phyloP scores from a whole-genome alignment of 2,329 filamentous ascomycete genomes.

The Cordyceps fumosorosea region DNA sequence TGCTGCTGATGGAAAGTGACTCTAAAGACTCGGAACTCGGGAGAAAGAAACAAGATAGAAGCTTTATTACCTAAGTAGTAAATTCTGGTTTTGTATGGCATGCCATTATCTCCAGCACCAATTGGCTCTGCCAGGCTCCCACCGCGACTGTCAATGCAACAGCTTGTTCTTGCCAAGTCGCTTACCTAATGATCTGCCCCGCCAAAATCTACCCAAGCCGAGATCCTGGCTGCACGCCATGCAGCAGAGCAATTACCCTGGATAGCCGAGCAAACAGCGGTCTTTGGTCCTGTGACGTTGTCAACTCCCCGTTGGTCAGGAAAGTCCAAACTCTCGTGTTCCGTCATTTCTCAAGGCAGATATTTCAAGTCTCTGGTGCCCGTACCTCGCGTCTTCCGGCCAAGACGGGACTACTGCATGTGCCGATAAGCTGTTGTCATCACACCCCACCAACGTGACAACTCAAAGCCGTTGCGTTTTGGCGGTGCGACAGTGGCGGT shows the following conservation, averaged over 20 bases:
- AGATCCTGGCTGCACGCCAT: constrained; percentile 5
- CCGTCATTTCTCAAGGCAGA: background rate
- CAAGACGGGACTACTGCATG: background rate
- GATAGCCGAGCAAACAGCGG: background rate
- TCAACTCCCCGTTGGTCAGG: background rate
- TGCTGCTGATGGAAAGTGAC: background rate
- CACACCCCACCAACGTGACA: constrained; percentile 5
- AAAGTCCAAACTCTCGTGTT: too few relatives aligned
- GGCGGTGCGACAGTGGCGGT: constrained; percentile 1
- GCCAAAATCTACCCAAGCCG: background rate
- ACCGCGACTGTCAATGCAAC: background rate
- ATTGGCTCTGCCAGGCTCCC: background rate
- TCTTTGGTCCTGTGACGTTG: background rate
- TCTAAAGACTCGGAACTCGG: background rate
- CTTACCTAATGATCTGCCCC: constrained; percentile 5
- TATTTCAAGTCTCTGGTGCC: background rate
- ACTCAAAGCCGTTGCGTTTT: background rate
- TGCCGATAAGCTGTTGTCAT: constrained; percentile 6
- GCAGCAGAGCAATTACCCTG: background rate
- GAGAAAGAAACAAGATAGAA: background rate
- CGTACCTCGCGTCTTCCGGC: background rate
- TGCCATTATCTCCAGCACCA: background rate
- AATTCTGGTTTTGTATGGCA: background rate
- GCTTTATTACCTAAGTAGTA: background rate
- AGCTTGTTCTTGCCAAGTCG: background rate